Conservation (phyloP, 2,329 filamentous ascomycete species). For the Fusarium palustre region DNA sequence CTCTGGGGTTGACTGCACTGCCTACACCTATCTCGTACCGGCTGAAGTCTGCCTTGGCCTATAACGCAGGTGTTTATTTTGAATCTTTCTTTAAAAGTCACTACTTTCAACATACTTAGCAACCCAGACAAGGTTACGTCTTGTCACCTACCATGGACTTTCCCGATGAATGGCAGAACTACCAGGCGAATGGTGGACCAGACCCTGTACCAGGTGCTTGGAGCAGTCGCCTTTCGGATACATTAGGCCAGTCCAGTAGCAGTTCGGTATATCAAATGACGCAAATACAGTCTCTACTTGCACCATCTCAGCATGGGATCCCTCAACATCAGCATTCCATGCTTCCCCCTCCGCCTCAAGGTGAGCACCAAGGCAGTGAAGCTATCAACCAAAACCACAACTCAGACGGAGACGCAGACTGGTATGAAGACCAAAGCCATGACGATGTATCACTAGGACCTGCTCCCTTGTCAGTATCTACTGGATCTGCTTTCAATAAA, state of each 20-base stretch:
- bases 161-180: conserved; percentile 15
- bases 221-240: background rate
- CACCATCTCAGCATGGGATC: background rate
- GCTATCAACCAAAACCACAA: background rate
- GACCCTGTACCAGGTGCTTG: background rate
- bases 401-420: background rate
- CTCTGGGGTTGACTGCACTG: conserved; percentile 8
- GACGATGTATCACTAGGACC: background rate
- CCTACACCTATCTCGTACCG: background rate
- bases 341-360: background rate
- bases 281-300: background rate
- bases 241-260: background rate
- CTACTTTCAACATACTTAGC: background rate
- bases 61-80: background rate
- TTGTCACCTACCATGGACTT: conserved; percentile 20
- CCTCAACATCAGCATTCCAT: background rate
- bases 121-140: background rate
- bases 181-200: background rate
- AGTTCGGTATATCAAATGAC: background rate
- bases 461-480: conserved; percentile 27
- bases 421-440: background rate
- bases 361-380: background rate
- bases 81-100: background rate
- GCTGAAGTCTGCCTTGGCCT: conserved; percentile 21
- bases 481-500: conserved; percentile 39